Conservation (phyloP, 345 rosid species). For the Gossypium ekmanianum region DNA sequence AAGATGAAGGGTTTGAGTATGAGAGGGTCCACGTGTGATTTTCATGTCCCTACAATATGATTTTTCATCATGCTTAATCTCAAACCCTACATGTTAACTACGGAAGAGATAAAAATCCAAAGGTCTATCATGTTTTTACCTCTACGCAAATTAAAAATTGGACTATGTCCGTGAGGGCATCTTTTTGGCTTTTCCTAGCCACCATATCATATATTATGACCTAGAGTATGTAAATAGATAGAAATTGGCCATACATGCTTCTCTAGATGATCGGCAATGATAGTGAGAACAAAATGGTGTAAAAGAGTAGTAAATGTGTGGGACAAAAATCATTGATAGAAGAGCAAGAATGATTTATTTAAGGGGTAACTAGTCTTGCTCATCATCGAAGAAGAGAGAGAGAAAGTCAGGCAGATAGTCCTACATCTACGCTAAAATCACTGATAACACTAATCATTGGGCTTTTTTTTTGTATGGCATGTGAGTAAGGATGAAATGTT, state of each 20-base stretch:
- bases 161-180: conserved; percentile 10
- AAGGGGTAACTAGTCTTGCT: background rate
- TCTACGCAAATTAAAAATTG: conserved; percentile 22
- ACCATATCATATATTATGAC: background rate
- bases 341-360: background rate
- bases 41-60: conserved; percentile 43
- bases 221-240: background rate
- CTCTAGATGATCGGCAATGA: conserved; percentile 20
- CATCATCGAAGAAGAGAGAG: background rate
- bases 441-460: conserved; percentile 11
- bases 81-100: conserved; percentile 16
- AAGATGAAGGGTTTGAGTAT: conserved; percentile 23
- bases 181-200: background rate
- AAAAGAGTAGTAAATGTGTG: background rate
- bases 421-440: conserved; percentile 10
- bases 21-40: conserved; percentile 50
- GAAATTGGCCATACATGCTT: background rate
- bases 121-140: conserved; percentile 3
- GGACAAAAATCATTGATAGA: background rate
- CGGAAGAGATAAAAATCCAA: conserved; percentile 18
- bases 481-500: conserved; percentile 2
- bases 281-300: conserved; percentile 9
- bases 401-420: background rate
- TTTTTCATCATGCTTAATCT: conserved; percentile 9
- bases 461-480: background rate